Percentiles rank a stretch among this genome's conserved stretches.
Conservation (phyloP, 176 grass and related monocot species). For the Coix lacrymajobi region DNA sequence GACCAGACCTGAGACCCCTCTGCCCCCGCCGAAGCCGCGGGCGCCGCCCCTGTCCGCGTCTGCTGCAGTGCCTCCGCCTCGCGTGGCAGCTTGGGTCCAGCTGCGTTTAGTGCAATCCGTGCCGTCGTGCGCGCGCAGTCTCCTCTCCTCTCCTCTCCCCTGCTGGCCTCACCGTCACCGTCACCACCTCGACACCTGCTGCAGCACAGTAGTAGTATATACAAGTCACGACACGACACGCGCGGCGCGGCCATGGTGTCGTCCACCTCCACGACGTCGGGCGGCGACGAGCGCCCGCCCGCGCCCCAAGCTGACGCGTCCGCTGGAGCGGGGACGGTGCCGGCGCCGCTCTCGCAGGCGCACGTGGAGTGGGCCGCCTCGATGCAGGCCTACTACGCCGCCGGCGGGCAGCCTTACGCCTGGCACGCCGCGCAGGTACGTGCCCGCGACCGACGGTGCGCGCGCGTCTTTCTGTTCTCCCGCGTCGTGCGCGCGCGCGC, state of each 20-base stretch:
- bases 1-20: slow-evolving; percentile 13
- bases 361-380: slow-evolving; percentile 44
- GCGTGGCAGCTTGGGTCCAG: background rate
- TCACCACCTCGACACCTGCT: background rate
- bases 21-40: background rate
- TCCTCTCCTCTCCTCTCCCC: background rate
- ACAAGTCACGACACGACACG: background rate
- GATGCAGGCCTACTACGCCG: slow-evolving; percentile 53
- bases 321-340: background rate
- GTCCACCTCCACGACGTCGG: slow-evolving; percentile 40
- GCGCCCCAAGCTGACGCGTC: background rate
- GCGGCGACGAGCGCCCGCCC: slow-evolving; percentile 33
- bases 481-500: background rate
- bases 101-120: background rate
- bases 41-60: background rate
- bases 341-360: slow-evolving; percentile 2
- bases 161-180: background rate
- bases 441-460: background rate
- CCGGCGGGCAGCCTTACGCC: slow-evolving; percentile 36
- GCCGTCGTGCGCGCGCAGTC: background rate
- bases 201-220: background rate
- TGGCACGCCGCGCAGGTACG: slow-evolving; percentile 66
- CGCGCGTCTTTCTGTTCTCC: background rate
- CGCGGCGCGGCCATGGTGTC: slow-evolving; percentile 25
- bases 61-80: background rate